phyloP scores from a whole-genome alignment of 2,329 filamentous ascomycete species.

The Cadophora malorum region DNA sequence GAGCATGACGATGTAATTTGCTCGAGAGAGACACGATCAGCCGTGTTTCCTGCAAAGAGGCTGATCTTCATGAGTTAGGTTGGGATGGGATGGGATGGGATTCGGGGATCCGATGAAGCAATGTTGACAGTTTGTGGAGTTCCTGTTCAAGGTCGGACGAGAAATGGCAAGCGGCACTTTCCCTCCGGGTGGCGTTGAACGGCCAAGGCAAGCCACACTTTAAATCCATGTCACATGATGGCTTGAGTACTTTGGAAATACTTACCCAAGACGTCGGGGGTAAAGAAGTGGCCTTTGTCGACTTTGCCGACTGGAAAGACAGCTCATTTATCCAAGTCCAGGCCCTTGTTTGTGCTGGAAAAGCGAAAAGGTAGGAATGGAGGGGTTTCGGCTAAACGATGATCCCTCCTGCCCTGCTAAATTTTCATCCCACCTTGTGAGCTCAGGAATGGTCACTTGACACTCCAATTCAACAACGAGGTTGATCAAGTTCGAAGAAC shows the following conservation, averaged over 20 bases:
- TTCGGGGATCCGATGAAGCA: neutral
- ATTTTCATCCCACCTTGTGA: no score
- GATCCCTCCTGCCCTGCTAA: neutral
- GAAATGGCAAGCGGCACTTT: neutral
- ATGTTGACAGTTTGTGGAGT: neutral
- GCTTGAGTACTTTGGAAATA: conserved; percentile 8
- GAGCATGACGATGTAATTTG: conserved; percentile 4
- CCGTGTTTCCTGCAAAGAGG: conserved; percentile 4
- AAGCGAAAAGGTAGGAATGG: neutral
- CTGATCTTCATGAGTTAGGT: neutral
- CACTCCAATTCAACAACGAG: no score
- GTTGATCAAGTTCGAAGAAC: no score
- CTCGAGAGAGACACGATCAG: neutral
- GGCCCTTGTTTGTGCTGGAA: neutral
- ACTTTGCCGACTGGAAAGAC: neutral
- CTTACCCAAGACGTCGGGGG: neutral
- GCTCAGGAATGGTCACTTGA: no score
- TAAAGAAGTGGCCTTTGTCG: neutral
- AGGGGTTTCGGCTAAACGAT: neutral
- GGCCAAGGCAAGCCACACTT: conserved; percentile 6
- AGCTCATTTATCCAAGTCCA: neutral
- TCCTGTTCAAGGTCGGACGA: neutral
- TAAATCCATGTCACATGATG: conserved; percentile 17
- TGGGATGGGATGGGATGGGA: neutral
- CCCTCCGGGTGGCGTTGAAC: conserved; percentile 2